Base-by-base conservation (phyloP, 169 alveolate species). In the Plasmodium reichenowi region DNA sequence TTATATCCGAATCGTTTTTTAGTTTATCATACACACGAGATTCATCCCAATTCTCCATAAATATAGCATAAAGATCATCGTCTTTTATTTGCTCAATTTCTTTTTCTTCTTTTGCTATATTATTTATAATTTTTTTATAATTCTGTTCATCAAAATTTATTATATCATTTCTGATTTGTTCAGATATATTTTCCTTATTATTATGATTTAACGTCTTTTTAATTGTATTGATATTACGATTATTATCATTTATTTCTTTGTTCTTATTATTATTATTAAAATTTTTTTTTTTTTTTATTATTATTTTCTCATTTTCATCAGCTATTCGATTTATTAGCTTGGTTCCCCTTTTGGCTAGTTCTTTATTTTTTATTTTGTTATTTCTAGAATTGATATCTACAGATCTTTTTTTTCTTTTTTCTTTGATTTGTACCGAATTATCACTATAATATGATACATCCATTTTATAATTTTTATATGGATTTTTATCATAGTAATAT, bases 31-130 rank as follows among this genome's bases (percentile, higher is more conserved):
- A 43, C 29, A 86, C 71, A 54, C 48, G 50, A 6, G 92, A 86
- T 71, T 86, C 78, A 1, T 72, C 60, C 92, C 92, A 86, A 24
- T 86, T 72, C 20, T 86, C 88, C 92, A 86, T 72, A 86, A 86
- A 86, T 72, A 86, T 86, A 20, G 92, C 58, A 72, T 86, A 86
- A 43, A 86, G 38, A 29, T 86, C 92, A 10, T 86, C 92, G 1
- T 86, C 92, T 72, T 86, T 86, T 7, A 86, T 86, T 71, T 86
- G 71, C 56, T 70, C 92, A 5, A 86, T 86, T 67, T 71, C 92
- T 62, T 86, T 86, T 22, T 86, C 87, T 22, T 86, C 92, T 54
- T 72, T 86, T 1, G 88, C 47, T 22, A 86, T 72, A 62, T 86
- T 73, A 13, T 73, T 86, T 71, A 86, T 72, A 26, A 86, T 26